These are phyloP conservation scores for Hansfordia pulvinata DNA, from an alignment of 2,329 filamentous ascomycete genomes.

Conservation along the genomic window DNA sequence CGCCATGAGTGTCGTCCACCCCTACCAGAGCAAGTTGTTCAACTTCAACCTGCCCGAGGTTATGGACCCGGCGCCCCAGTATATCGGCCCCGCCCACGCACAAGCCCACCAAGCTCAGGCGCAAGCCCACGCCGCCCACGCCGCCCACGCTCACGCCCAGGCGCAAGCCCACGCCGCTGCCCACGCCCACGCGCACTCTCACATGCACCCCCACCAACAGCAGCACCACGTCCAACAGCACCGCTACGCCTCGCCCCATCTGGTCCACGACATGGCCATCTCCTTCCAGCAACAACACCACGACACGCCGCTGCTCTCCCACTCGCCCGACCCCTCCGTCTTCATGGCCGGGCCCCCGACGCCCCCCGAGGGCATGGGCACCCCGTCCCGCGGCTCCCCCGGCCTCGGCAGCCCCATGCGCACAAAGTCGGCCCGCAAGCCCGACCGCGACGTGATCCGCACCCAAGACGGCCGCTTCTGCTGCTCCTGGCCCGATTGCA, in stretches of 20 bases:
- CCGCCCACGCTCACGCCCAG: conserved; percentile 33
- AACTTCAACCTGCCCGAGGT: no score
- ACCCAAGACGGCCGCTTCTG: conserved; percentile 64
- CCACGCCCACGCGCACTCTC: conserved; percentile 11
- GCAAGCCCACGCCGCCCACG: no score
- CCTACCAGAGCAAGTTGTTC: conserved; percentile 33
- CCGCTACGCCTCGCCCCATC: conserved; percentile 13
- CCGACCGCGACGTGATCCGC: conserved; percentile 41
- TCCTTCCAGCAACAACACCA: no score
- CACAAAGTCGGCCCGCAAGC: conserved; percentile 42
- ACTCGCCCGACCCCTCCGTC: conserved; percentile 1
- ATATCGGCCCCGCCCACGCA: no score
- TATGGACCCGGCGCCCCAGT: no score
- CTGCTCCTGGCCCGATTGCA: conserved; percentile 60
- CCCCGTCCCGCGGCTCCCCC: conserved; percentile 4
- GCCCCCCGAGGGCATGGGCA: conserved; percentile 3
- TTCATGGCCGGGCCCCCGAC: conserved; percentile 5
- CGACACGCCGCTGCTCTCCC: neutral
- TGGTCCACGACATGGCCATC: conserved; percentile 26
- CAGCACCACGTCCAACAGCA: conserved; percentile 23
- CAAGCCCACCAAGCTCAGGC: no score
- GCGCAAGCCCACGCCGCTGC: conserved; percentile 28
- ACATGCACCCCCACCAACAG: neutral
- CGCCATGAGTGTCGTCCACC: conserved; percentile 31
- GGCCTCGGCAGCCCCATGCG: conserved; percentile 18